These are phyloP conservation scores for Blastomyces gilchristii DNA, from an alignment of 2,329 filamentous ascomycete species.

Conservation along the genomic window DNA sequence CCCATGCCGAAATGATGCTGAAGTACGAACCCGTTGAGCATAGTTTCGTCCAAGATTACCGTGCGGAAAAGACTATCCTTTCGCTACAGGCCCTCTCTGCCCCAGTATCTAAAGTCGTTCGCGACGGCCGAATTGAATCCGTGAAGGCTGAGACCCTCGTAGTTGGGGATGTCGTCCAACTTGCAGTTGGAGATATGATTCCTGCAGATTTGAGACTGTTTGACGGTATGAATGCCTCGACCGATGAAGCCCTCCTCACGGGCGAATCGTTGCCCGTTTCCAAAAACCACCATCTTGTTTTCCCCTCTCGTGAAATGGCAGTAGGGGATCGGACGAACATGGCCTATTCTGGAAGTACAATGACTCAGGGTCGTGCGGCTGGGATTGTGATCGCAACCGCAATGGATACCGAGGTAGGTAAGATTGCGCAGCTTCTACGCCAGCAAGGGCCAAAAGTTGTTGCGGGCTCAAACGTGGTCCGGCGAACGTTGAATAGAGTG, in stretches of 20 bases:
- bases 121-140: slow-evolving; percentile 41
- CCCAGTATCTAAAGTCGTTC: slow-evolving; percentile 42
- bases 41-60: slow-evolving; percentile 45
- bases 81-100: slow-evolving; percentile 42
- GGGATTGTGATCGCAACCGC: slow-evolving; percentile 53
- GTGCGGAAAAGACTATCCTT: slow-evolving; percentile 46
- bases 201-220: slow-evolving; percentile 43
- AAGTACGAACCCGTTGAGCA: neutral
- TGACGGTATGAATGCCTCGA: slow-evolving; percentile 49
- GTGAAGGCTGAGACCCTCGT: slow-evolving; percentile 47
- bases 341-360: slow-evolving; percentile 50
- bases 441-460: slow-evolving; percentile 37
- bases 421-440: slow-evolving; percentile 50
- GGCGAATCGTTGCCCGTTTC: slow-evolving; percentile 52
- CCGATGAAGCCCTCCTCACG: slow-evolving; percentile 53
- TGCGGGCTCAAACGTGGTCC: slow-evolving; percentile 35
- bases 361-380: slow-evolving; percentile 51
- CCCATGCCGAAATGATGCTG: neutral
- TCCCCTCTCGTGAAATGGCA: slow-evolving; percentile 36
- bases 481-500: slow-evolving; percentile 34
- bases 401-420: slow-evolving; percentile 54
- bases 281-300: slow-evolving; percentile 41
- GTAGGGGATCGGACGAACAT: slow-evolving; percentile 54
- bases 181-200: slow-evolving; percentile 40
- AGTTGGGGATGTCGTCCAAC: slow-evolving; percentile 49